Evolutionary conservation across 495 filamentous ascomycete genomes (phyloP).

Genomic region (Penicillium coffeae): DNA sequence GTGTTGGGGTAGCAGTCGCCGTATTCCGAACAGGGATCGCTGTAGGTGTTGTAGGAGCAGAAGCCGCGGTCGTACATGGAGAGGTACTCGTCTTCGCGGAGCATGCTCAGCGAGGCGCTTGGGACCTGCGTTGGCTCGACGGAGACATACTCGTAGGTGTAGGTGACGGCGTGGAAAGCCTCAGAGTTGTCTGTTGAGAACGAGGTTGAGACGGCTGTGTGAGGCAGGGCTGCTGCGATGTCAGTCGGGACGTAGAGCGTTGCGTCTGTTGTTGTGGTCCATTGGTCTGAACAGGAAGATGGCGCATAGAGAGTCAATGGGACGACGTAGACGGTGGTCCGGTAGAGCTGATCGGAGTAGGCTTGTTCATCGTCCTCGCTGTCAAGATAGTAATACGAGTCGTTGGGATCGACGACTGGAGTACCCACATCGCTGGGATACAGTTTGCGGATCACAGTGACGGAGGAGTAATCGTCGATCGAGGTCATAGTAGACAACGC

Average conservation of each 20-base stretch:
- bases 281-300: conserved; percentile 29
- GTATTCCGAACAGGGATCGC: not conserved
- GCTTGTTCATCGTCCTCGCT: conserved; percentile 7
- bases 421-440: conserved; percentile 26
- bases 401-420: conserved; percentile 1
- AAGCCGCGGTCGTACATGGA: conserved; percentile 16
- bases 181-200: conserved; percentile 22
- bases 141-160: conserved; percentile 26
- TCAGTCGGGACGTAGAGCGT: conserved; percentile 11
- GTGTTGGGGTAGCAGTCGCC: not conserved
- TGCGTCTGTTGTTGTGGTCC: conserved; percentile 25
- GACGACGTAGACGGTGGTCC: conserved; percentile 29
- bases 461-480: conserved; percentile 8
- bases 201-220: conserved; percentile 24
- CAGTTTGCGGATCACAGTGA: conserved; percentile 34
- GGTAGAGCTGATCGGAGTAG: conserved; percentile 8
- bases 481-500: conserved; percentile 30
- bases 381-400: conserved; percentile 9
- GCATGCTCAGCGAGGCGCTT: conserved; percentile 14
- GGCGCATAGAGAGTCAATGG: conserved; percentile 35
- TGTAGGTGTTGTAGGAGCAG: not conserved
- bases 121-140: conserved; percentile 32
- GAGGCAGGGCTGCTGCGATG: conserved; percentile 16
- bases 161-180: conserved; percentile 27
- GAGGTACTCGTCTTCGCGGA: conserved; percentile 20